phyloP scores from a whole-genome alignment of 306 rosid species.

The Trifolium subterraneum region DNA sequence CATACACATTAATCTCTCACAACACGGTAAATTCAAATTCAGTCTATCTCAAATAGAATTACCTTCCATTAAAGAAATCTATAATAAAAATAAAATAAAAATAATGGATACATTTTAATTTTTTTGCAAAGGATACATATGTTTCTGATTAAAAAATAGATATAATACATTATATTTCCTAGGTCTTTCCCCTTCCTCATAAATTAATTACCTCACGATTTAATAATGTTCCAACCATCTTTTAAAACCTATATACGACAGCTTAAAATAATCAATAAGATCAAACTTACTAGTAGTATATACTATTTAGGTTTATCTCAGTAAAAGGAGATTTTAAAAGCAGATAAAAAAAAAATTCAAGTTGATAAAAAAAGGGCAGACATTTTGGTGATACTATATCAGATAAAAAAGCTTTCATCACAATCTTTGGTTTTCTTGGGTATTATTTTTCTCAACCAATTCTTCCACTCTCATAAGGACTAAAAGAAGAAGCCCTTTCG shows the following conservation, averaged over 20 bases:
- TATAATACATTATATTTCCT: slow-evolving; percentile 47
- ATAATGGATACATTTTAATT: no score
- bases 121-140: not conserved
- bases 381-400: slow-evolving; percentile 20
- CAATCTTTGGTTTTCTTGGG: slow-evolving; percentile 33
- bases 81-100: no score
- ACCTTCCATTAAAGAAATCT: no score
- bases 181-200: slow-evolving; percentile 16
- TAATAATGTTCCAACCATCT: slow-evolving; percentile 30
- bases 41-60: no score
- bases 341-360: slow-evolving; percentile 10
- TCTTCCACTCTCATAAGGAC: slow-evolving; percentile 21
- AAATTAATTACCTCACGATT: slow-evolving; percentile 12
- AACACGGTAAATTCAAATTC: no score
- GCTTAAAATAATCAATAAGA: slow-evolving; percentile 37
- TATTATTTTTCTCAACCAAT: slow-evolving; percentile 6
- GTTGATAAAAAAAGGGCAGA: slow-evolving; percentile 23
- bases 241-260: slow-evolving; percentile 30
- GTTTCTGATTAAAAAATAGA: slow-evolving; percentile 14
- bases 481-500: slow-evolving; percentile 1
- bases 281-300: slow-evolving; percentile 33
- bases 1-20: no score
- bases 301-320: slow-evolving; percentile 22
- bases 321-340: slow-evolving; percentile 40
- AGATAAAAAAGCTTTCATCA: slow-evolving; percentile 40